Evolutionary conservation across 2,329 filamentous ascomycete species (phyloP), one percentile per base, ranked within the genome.

Genomic region (Torrubiellomyces zombiae): DNA sequence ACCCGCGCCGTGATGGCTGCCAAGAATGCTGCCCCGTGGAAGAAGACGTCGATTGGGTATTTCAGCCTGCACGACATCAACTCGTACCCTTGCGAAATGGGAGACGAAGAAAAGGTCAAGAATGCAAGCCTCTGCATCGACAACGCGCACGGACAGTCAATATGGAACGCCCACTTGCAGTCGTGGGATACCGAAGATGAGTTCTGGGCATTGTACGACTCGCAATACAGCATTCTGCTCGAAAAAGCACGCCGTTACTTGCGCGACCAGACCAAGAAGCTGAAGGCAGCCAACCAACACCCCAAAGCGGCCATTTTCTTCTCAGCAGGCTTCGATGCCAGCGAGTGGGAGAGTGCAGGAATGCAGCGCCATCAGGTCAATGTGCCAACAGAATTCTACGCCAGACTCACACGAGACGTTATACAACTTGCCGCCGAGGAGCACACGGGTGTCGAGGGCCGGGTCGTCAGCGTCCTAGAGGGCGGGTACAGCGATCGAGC

Each of bases 51-150:
- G 0, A 89, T 95, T 39, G 89, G 85, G 7, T 98, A 98, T 46
- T 95, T 93, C 50, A 94, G 85, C 47, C 50, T 98, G 21, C 89
- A 98, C 47, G 89, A 98, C 43, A 94, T 98, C 55, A 95, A 98
- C 51, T 95, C 86, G 1, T 98, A 91, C 43, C 89, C 91, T 0
- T 98, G 89, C 46, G 89, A 98, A 48, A 69, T 67, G 45, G 89
- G 86, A n/a, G 86, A 95, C 32, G 70, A 78, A 29, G 81, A 89
- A 13, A 95, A 95, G 50, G 75, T 95, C 25, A 81, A 78, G 44
- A 92, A 86, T 39, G 89, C 91, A 2, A 94, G 85, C 53, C 55
- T 94, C 14, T 95, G 91, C 46, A 75, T 98, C 33, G 85, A 95
- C 32, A 85, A 85, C 40, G 83, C 86, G 0, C 89, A 98, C 44